These are phyloP conservation scores for Globisporangium cederbergense DNA, from an alignment of 352 stramenopile species.

Conservation along the genomic window DNA sequence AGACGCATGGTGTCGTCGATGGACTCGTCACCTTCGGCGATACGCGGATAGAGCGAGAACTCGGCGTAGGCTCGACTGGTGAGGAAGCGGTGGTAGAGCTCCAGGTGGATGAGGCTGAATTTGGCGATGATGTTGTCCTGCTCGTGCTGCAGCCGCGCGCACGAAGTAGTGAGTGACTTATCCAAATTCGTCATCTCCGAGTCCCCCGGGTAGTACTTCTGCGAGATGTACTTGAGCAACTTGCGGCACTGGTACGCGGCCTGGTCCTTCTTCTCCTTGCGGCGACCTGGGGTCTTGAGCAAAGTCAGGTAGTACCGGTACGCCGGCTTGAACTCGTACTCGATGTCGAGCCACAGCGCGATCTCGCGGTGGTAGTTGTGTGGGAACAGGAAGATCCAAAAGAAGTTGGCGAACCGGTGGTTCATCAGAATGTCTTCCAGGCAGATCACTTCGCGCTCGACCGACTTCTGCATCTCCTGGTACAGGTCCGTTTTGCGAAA, in stretches of 20 bases:
- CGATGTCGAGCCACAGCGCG: conserved; percentile 79
- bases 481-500: conserved; percentile 83
- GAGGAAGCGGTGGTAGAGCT: conserved; percentile 84
- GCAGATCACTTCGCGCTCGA: conserved; percentile 76
- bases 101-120: conserved; percentile 82
- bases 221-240: conserved; percentile 80
- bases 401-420: conserved; percentile 84
- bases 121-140: conserved; percentile 83
- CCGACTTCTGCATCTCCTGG: conserved; percentile 72
- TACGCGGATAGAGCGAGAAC: conserved; percentile 74
- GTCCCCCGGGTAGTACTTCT: conserved; percentile 81
- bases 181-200: conserved; percentile 70
- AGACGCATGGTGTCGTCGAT: conserved; percentile 75
- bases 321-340: conserved; percentile 86
- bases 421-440: conserved; percentile 88
- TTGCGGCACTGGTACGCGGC: conserved; percentile 59
- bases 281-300: conserved; percentile 41
- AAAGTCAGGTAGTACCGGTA: conserved; percentile 68
- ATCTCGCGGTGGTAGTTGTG: conserved; percentile 88
- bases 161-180: conserved; percentile 62
- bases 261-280: conserved; percentile 58
- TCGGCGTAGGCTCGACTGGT: conserved; percentile 81
- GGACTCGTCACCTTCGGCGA: conserved; percentile 44
- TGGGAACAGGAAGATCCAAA: conserved; percentile 87
- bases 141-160: conserved; percentile 62